Evolutionary conservation across 306 rosid species (phyloP), one percentile per base, ranked within the genome.

Genomic region (Luffa acutangula): DNA sequence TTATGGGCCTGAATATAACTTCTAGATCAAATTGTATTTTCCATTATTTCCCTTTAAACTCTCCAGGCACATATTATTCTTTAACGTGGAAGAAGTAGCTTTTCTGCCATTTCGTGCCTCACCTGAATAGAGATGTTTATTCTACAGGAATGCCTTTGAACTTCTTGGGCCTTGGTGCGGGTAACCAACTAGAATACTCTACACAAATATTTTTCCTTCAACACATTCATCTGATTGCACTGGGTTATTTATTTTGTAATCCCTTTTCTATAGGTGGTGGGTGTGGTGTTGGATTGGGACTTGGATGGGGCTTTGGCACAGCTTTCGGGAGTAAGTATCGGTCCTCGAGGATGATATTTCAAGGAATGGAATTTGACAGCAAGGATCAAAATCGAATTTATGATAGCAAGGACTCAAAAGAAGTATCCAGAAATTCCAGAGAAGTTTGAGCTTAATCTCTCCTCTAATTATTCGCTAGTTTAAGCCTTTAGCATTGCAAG

Each of bases 231-330:
- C 45, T 45, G n/a, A 36, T 48, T 62, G 49, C 14, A 51, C 51
- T 1, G 31, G 17, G 58, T 48, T 59, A 45, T 49, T 73, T 25
- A 33, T 31, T 4, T 34, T 17, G 64, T 31, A 78, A 69, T 56
- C 62, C 45, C 81, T 58, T 57, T 83, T 82, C 81, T 84, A 66
- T 85, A 95, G 97, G 99, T 78, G 99, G 99, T 83, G 99, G 98
- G 77, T 95, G 99, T 87, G 98, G 99, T 73, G 83, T 95, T 70
- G 99, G 99, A 82, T 84, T 95, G 54, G 99, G 99, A 85, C 97
- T 95, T 79, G 99, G 98, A 80, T 95, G 99, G 97, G 99, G 99
- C 33, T 93, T 93, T 81, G 98, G 99, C 69, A 86, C 91, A 80
- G 99, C 97, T 4, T 96, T 75, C 80, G 98, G 98, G 63, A 88